phyloP scores from a whole-genome alignment of 106 monocot genomes.

The Dactylorhiza incarnata region DNA sequence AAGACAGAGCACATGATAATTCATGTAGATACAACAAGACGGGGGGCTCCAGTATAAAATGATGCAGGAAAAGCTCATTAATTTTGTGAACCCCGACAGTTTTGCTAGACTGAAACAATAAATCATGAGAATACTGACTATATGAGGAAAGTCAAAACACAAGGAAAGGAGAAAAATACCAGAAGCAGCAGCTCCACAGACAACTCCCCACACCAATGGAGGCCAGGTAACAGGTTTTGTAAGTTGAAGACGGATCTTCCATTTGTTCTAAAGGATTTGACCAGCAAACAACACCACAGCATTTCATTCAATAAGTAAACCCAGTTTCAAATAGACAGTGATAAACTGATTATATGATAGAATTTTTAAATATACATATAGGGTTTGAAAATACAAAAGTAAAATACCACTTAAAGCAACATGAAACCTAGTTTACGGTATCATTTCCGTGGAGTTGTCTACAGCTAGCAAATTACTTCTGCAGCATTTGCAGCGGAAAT shows the following conservation, averaged over 20 bases:
- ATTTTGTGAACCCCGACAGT: not conserved
- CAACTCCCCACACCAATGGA: conserved; percentile 91
- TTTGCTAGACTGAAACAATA: not conserved
- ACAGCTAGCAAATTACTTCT: too few relatives aligned
- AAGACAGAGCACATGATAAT: not conserved
- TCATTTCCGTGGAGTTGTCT: too few relatives aligned
- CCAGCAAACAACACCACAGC: not conserved
- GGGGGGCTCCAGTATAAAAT: not conserved
- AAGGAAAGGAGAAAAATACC: conserved; percentile 34
- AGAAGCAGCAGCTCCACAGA: conserved; percentile 95
- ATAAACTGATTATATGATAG: not conserved
- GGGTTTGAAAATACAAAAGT: not conserved
- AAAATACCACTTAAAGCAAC: not conserved
- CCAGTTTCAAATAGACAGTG: not conserved
- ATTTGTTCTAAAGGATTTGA: conserved; percentile 49
- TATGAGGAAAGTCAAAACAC: not conserved
- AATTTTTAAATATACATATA: not conserved
- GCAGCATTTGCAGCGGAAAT: too few relatives aligned
- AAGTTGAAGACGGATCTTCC: conserved; percentile 96
- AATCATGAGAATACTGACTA: not conserved
- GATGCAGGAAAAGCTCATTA: not conserved
- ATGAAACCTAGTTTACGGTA: not conserved
- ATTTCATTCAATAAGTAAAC: not conserved
- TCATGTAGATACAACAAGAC: not conserved
- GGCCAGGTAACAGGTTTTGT: conserved; percentile 95